Evolutionary conservation across 228 moss, liverwort and hornwort species (phyloP), one percentile per base, ranked within the genome.

Genomic region (Sphagnum fallax): DNA sequence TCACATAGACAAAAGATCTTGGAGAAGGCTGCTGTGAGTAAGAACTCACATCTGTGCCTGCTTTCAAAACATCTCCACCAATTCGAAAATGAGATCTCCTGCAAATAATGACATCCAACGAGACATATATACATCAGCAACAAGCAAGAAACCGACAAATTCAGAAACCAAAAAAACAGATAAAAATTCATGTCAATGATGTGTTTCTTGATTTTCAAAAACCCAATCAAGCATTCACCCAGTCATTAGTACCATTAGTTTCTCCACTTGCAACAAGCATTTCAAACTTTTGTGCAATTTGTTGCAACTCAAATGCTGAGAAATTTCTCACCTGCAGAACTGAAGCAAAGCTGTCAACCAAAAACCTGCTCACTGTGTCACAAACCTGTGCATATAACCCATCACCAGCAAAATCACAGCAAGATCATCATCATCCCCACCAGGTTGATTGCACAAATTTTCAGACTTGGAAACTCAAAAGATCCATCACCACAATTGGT

Each of bases 11-110:
- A 67, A 61, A 75, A 8, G 53, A 63, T 60, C 53, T 69, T 51
- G 70, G 79, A 51, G 77, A 69, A 32, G 55, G 60, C 64, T 60
- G 75, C 9, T 57, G 60, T 18, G 78, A 65, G 74, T 73, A 70
- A 52, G 52, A 78, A 51, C 58, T 76, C 70, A 74, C 71, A 10
- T 51, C 62, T 15, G 77, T 73, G 8, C 75, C 83, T 70, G 83
- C 78, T 67, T 76, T 78, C 68, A 80, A 66, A 78, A 73, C 63
- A 65, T 65, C 70, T 80, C 87, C 66, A 87, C 67, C 47, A 78
- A 60, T 50, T 74, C 87, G 71, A 78, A 59, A 69, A 74, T 69
- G 15, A 32, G 32, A 32, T 32, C 32, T 32, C 32, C 32, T 32
- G 32, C 32, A 16, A 16, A 16, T 0, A 16, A 16, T 16, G 16